phyloP scores from a whole-genome alignment of 371 early-diverging fungal species.

The Mucor lusitanicus region DNA sequence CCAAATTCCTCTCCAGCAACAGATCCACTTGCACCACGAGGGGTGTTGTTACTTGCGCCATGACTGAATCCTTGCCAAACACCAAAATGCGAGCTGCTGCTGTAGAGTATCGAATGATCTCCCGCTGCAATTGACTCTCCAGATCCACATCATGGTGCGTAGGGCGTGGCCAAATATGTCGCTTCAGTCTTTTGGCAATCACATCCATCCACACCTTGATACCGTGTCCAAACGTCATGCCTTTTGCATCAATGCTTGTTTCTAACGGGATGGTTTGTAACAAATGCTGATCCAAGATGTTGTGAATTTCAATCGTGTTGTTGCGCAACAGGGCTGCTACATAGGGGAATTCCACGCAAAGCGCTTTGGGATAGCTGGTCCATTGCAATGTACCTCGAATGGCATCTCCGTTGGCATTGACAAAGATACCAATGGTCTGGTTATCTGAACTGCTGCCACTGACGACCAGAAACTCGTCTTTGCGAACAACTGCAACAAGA shows the following conservation, averaged over 20 bases:
- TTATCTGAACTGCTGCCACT: constrained; percentile 54
- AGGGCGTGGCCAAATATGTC: constrained; percentile 31
- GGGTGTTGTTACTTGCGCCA: constrained; percentile 67
- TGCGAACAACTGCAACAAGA: constrained; percentile 59
- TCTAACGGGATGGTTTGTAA: constrained; percentile 64
- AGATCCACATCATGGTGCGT: constrained; percentile 39
- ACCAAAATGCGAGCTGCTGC: constrained; percentile 62
- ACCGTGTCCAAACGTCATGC: constrained; percentile 55
- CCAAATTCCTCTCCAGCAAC: constrained; percentile 47
- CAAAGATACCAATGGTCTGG: constrained; percentile 76
- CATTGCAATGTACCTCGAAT: constrained; percentile 80
- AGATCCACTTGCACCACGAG: constrained; percentile 60
- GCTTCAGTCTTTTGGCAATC: constrained; percentile 32
- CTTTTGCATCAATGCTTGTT: constrained; percentile 46
- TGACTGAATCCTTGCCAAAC: constrained; percentile 62
- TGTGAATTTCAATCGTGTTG: constrained; percentile 75
- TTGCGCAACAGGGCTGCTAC: constrained; percentile 71
- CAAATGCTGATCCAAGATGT: constrained; percentile 65
- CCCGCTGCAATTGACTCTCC: constrained; percentile 25
- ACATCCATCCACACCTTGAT: constrained; percentile 52
- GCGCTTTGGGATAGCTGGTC: constrained; percentile 69
- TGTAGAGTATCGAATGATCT: constrained; percentile 45
- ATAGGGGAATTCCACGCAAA: constrained; percentile 79
- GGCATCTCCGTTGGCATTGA: constrained; percentile 69
- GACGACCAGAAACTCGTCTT: constrained; percentile 75